These are phyloP conservation scores for Alternaria sp. DNA, from an alignment of 2,329 filamentous ascomycete genomes.

Conservation along the genomic window DNA sequence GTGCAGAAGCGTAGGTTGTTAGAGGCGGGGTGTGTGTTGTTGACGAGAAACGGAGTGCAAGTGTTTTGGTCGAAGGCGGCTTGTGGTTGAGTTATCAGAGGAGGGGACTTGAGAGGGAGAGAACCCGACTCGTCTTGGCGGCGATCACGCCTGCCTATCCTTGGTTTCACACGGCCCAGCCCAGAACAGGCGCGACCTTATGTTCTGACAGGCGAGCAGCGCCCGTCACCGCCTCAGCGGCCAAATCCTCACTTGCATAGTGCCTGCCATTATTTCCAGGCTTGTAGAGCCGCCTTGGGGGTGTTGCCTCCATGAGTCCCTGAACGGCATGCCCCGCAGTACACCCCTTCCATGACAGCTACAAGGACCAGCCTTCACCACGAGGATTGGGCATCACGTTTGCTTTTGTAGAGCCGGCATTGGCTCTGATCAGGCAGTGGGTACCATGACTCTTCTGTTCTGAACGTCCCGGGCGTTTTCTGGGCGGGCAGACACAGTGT, in stretches of 20 bases:
- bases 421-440: background rate
- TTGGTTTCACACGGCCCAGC: constrained; percentile 40
- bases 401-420: background rate
- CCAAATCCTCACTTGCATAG: constrained; percentile 7
- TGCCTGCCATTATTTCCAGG: background rate
- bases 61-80: constrained; percentile 30
- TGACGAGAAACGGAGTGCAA: constrained; percentile 30
- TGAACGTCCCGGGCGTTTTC: background rate
- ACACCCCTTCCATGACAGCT: constrained; percentile 23
- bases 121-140: constrained; percentile 33
- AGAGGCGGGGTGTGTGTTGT: constrained; percentile 21
- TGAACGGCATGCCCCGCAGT: constrained; percentile 30
- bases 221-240: constrained; percentile 20
- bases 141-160: constrained; percentile 38
- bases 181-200: constrained; percentile 32
- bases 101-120: constrained; percentile 34
- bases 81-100: constrained; percentile 38
- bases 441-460: background rate
- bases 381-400: constrained; percentile 17
- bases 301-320: background rate
- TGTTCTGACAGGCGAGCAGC: constrained; percentile 20
- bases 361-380: constrained; percentile 13
- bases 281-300: background rate
- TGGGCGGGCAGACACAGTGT: background rate
- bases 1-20: constrained; percentile 21